Base-by-base conservation (phyloP, 192 early-diverging fungal genomes). In the Coemansia sp. region DNA sequence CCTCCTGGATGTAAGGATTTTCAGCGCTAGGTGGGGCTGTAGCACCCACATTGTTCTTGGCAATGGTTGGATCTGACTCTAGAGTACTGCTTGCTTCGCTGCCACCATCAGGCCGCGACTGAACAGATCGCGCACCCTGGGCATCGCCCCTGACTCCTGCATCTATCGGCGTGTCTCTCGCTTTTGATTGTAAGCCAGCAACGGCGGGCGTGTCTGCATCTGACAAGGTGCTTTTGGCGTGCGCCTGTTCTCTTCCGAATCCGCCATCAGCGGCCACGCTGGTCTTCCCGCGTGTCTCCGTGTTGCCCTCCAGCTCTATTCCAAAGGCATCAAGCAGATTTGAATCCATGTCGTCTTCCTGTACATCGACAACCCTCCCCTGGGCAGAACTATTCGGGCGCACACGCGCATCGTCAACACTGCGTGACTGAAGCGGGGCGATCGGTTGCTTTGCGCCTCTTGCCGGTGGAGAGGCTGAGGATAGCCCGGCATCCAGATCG, bases 291-390 rank as follows among this genome's bases (percentile, higher is more conserved):
- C 37, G 38, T 11, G 38, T 15, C 15, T 5, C 5, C 0, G 41
- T 43, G 49, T 39, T 69, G 65, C 38, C 69, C 41, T 87, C 85
- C 48, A 80, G 70, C 70, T 80, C 76, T 54, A 86, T 76, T 59
- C 85, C 81, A 70, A 83, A 87, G 18, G 63, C 84, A 43, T 77
- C 82, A 50, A 73, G 76, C 63, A 68, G 79, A 61, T 70, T 75
- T 69, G 67, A 57, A 72, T 68, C 63, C 76, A 75, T 69, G 68
- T 75, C 62, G 16, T 67, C 74, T 5, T 48, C 76, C 62, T 42
- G 39, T 16, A 58, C 62, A 49, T 48, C 54, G 7, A 64, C 56
- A 18, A 42, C 38, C 0, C 39, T 38, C 6, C 16, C 39, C 3
- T 15, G 37, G 9, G 57, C 57, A 9, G 57, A 4, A 10, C 13